Evolutionary conservation across 306 rosid species (phyloP).

Genomic region (Cicer arietinum): DNA sequence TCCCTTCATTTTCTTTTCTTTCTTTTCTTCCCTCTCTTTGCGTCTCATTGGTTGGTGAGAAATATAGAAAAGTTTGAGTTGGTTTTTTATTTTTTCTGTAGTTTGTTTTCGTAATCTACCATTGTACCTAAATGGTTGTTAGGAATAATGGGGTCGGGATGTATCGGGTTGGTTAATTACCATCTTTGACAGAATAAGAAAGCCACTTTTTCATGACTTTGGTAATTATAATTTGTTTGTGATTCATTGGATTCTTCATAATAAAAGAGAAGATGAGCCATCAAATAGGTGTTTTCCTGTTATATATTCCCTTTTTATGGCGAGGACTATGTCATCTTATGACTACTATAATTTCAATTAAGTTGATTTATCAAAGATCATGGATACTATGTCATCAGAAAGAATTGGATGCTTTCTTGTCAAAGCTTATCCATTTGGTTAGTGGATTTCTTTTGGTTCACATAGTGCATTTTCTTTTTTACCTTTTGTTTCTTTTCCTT

Average conservation of each 20-base stretch:
- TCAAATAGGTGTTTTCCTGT: slow-evolving; percentile 6
- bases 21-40: background rate
- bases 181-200: slow-evolving; percentile 28
- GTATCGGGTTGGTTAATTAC: slow-evolving; percentile 7
- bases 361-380: slow-evolving; percentile 31
- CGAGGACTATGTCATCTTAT: slow-evolving; percentile 23
- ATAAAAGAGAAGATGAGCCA: background rate
- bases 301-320: background rate
- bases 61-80: background rate
- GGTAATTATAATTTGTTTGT: background rate
- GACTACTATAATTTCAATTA: slow-evolving; percentile 30
- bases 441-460: slow-evolving; percentile 46
- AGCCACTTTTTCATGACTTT: slow-evolving; percentile 27
- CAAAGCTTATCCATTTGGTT: slow-evolving; percentile 45
- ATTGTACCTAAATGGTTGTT: slow-evolving; percentile 36
- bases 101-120: slow-evolving; percentile 18
- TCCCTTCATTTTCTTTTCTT: background rate
- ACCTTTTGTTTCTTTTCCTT: slow-evolving; percentile 41
- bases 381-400: slow-evolving; percentile 32
- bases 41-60: slow-evolving; percentile 37
- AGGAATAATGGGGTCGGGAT: slow-evolving; percentile 3
- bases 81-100: background rate
- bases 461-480: slow-evolving; percentile 45
- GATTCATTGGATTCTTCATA: slow-evolving; percentile 8
- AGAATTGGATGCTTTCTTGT: slow-evolving; percentile 49